Conservation (phyloP, 2,329 filamentous ascomycete genomes). For the Elsinoe ampelina region DNA sequence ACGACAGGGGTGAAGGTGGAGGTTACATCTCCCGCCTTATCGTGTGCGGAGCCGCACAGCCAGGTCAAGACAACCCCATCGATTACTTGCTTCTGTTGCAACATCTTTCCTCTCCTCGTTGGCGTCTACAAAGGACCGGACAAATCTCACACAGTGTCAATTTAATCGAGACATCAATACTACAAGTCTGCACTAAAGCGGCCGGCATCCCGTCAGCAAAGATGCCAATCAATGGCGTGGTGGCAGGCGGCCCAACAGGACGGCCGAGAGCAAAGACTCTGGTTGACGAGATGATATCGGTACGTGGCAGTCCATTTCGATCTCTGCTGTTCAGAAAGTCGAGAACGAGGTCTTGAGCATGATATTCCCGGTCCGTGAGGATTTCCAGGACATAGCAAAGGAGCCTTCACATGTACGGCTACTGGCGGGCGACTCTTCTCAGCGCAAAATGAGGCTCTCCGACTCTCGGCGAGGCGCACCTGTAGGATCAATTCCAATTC, state of each 20-base stretch:
- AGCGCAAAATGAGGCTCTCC: not conserved
- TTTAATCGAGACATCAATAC: too few species aligned
- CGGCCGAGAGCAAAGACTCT: conserved; percentile 14
- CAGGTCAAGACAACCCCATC: not conserved
- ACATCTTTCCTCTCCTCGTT: not conserved
- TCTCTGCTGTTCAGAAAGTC: not conserved
- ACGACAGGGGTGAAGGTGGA: not conserved
- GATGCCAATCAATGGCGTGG: conserved; percentile 6
- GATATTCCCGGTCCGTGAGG: too few species aligned
- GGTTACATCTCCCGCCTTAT: conserved; percentile 2
- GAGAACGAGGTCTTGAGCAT: too few species aligned
- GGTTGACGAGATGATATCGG: conserved; percentile 12
- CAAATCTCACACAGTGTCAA: not conserved
- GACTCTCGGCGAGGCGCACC: conserved; percentile 8
- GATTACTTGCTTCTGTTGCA: not conserved
- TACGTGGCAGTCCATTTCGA: not conserved
- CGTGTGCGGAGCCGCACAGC: conserved; percentile 3
- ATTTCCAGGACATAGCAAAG: too few species aligned
- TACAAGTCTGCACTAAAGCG: too few species aligned
- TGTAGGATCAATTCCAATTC: conserved; percentile 4
- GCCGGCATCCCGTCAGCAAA: not conserved
- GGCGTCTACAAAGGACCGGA: not conserved
- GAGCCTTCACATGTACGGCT: not conserved
- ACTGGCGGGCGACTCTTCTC: not conserved
- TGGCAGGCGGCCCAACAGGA: not conserved